Evolutionary conservation across 2,329 filamentous ascomycete species (phyloP), one percentile per base, ranked within the genome.

Genomic region (Phaeosphaeria sp.): DNA sequence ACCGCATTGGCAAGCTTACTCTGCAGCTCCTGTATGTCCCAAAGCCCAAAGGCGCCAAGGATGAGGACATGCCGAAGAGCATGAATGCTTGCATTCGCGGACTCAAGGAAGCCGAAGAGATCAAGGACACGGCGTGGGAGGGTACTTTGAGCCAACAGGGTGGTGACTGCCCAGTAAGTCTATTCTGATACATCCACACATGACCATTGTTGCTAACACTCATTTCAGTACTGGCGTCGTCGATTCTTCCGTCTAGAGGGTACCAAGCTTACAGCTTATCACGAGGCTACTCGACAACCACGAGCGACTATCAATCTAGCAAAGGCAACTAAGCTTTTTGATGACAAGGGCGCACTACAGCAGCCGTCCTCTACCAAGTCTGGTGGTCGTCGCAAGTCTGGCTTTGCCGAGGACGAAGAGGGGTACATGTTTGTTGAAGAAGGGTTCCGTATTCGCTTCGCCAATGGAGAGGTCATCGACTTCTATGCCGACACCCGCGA

Each of bases 371-470:
- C 75, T 72, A 90, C 89, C 56, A 91, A 89, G 73, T 86, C 86
- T 63, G 91, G 92, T 55, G 89, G 88, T 67, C 90, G 95, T 44
- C 90, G 95, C 55, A 93, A 96, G 77, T 97, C 93, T 33, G 95
- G 92, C 11, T 99, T 99, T 77, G 93, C 94, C 1, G 95, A 98
- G 78, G 95, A 99, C 65, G 95, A 99, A 79, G 95, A 99, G 75
- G 95, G 95, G 43, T 99, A 99, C 82, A 97, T 97, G 91, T 99
- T 99, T 76, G 94, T 99, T 52, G 95, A 99, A 77, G 95, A 99
- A 76, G 95, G 95, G 2, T 99, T 99, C 89, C 92, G 95, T 42
- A 96, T 99, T 75, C 92, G 94, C 56, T 99, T 99, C 79, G 96
- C 92, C 75, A 99, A 99, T 72, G 95, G 95, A 60, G 95, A 99